Base-by-base conservation (phyloP, 1,284 basidiomycete genomes). In the Taiwanofungus camphoratus region DNA sequence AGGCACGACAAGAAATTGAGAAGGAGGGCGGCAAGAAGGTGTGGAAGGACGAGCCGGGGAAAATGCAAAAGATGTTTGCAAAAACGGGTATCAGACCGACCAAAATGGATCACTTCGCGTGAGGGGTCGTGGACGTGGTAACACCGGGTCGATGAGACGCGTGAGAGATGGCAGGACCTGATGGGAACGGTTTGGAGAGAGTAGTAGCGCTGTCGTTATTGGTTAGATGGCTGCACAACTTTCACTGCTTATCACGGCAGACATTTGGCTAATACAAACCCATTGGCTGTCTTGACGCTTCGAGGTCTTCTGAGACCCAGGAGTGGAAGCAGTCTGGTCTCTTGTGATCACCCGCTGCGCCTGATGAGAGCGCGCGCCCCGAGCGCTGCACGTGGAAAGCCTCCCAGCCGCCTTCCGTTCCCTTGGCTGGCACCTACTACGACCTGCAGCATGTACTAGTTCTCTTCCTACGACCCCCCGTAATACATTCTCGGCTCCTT, bases 21-120 rank as follows among this genome's bases (percentile, higher is more conserved):
- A 40, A 31, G 36, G 62, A 56, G 41, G 59, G 62, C 6, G 60
- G 56, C 27, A 59, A 62, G 53, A 48, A 36, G 38, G 43, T 38
- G 27, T 48, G 47, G 53, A 58, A 49, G 49, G 63, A 71, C 44
- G 71, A 74, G 39, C 63, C 66, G 19, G 59, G 50, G 49, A 67
- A 66, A 61, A 69, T 83, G 65, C 32, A 48, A 39, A 60, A 64
- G 32, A 65, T 84, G 44, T 64, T 82, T 44, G 63, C 63, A 41
- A 65, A 65, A 52, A 59, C 83, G 35, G 64, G 69, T 1, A 53
- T 73, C 36, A 55, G 39, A 16, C 60, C 64, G 16, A 56, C 52
- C 12, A 58, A 55, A 44, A 55, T 63, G 26, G 59, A 64, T 49
- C 69, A 74, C 41, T 81, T 82, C 60, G 68, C 69, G 53, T 76